phyloP scores from a whole-genome alignment of 2,329 filamentous ascomycete genomes.

The Thermothelomyces thermophilus region DNA sequence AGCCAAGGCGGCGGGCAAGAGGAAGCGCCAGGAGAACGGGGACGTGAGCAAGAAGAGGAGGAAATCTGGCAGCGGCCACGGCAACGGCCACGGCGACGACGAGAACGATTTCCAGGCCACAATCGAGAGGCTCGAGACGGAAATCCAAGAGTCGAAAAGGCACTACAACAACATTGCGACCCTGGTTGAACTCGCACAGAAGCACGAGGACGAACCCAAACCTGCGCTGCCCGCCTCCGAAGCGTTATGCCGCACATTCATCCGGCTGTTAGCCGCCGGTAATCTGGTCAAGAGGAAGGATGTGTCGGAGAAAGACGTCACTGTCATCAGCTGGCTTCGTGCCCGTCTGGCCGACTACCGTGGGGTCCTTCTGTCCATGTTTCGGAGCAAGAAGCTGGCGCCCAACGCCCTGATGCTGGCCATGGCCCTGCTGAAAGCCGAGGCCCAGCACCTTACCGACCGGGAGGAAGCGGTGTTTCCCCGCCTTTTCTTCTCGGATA shows the following conservation, averaged over 20 bases:
- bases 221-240: constrained; percentile 64
- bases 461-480: constrained; percentile 64
- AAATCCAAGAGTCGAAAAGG: constrained; percentile 78
- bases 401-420: constrained; percentile 67
- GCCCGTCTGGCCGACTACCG: constrained; percentile 68
- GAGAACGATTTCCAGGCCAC: constrained; percentile 51
- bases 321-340: constrained; percentile 73
- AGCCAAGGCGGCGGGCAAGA: constrained; percentile 33
- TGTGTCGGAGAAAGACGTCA: constrained; percentile 63
- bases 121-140: constrained; percentile 69
- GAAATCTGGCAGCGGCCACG: constrained; percentile 42
- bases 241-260: constrained; percentile 79
- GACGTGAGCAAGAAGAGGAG: constrained; percentile 46
- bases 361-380: constrained; percentile 50
- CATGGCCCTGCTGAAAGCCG: constrained; percentile 80
- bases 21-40: constrained; percentile 42
- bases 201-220: constrained; percentile 44
- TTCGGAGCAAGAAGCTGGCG: constrained; percentile 57
- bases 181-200: constrained; percentile 56
- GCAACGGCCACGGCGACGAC: constrained; percentile 30
- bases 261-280: constrained; percentile 70
- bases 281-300: constrained; percentile 59
- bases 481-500: constrained; percentile 55
- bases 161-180: constrained; percentile 86
- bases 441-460: constrained; percentile 56